Evolutionary conservation across 2,329 filamentous ascomycete species (phyloP), one percentile per base, ranked within the genome.

Genomic region (Paradendryphiella salina): DNA sequence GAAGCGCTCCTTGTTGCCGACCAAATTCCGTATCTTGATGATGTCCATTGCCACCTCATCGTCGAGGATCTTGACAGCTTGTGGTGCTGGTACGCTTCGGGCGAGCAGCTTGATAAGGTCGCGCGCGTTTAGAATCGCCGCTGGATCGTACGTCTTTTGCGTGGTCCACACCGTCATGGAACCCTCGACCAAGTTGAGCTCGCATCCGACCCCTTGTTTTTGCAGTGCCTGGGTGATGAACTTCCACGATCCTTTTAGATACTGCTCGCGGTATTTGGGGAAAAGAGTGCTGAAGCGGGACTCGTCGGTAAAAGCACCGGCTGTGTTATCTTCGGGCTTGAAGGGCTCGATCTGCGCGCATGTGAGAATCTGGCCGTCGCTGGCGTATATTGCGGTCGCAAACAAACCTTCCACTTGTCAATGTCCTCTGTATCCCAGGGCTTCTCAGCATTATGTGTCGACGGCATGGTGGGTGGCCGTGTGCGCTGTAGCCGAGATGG

Each of bases 151-250:
- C 3, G 91, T 96, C 73, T 92, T 92, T 65, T 88, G 81, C 6
- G 93, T 97, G 18, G 94, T 97, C 76, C 93, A 95, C 59, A 97
- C 93, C 0, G 89, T 92, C 93, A 97, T 97, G 71, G 86, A 90
- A 69, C 94, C 94, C 73, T 97, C 92, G 4, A 97, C 88, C 72
- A 99, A 80, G 78, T 99, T 93, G 20, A 99, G 84, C 7, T 89
- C 92, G 71, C 93, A 96, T 35, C 89, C 90, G 38, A 99, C 90
- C 60, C 92, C 91, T 49, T 83, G 80, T 75, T 94, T 95, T 67
- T 96, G 89, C 53, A 99, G 85, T 0, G 89, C 82, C 66, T 88
- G 87, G 21, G 91, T 97, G 52, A 99, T 85, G 37, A 95, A 82
- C 3, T 93, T 90, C 94, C 94, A 99, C 64, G 88, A 87, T 71